Evolutionary conservation across 768 basidiomycete species (phyloP).

Genomic region (Hemileccinum impolitum): DNA sequence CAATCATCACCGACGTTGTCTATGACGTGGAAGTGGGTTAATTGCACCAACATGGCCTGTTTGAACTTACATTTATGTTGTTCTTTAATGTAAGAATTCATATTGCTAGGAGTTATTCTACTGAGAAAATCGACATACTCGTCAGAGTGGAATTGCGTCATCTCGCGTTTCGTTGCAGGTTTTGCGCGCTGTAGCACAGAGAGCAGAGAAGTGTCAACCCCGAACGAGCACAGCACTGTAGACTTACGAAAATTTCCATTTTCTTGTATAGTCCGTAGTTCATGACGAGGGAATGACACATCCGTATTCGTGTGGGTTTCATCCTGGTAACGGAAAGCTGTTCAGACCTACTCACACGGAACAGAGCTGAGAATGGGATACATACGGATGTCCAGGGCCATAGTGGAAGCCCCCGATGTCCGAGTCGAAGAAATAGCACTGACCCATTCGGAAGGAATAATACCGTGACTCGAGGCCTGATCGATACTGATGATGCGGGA

Average conservation of each 20-base stretch:
- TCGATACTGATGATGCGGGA: not conserved
- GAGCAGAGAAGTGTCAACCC: not conserved
- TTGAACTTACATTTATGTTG: conserved; percentile 83
- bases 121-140: conserved; percentile 98
- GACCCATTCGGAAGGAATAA: conserved; percentile 1
- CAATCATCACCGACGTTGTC: conserved; percentile 99
- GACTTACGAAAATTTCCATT: conserved; percentile 98
- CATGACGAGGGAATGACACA: conserved; percentile 99
- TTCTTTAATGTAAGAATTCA: conserved; percentile 89
- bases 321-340: conserved; percentile 48
- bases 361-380: not conserved
- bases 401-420: conserved; percentile 99
- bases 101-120: conserved; percentile 91
- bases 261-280: conserved; percentile 99
- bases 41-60: not conserved
- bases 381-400: conserved; percentile 94
- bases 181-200: conserved; percentile 75
- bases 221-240: not conserved
- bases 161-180: conserved; percentile 98
- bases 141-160: conserved; percentile 99
- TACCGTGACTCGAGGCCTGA: conserved; percentile 7
- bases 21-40: conserved; percentile 26
- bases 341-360: conserved; percentile 1
- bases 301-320: conserved; percentile 97
- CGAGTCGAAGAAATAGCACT: conserved; percentile 99